A percentile compares a stretch with the other conserved stretches of the same genome.
Evolutionary conservation across 371 early-diverging fungal species (phyloP).

Genomic region (Circinella umbellata): DNA sequence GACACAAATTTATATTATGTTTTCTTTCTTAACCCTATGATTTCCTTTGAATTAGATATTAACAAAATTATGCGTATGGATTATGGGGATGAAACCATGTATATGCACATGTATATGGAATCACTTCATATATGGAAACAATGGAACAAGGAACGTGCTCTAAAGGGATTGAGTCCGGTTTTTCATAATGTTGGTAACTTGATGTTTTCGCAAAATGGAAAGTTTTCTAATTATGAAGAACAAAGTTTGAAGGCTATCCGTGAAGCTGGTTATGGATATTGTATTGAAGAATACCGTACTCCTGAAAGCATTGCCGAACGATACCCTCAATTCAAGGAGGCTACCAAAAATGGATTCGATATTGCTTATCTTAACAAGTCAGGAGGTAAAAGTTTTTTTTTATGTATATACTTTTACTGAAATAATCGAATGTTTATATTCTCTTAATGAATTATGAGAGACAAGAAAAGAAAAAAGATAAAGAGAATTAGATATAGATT

Average conservation of each 20-base stretch:
- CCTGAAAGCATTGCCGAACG: slow-evolving; percentile 31
- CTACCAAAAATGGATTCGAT: slow-evolving; percentile 33
- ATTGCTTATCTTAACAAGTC: slow-evolving; percentile 39
- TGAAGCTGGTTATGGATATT: slow-evolving; percentile 40
- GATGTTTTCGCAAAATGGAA: slow-evolving; percentile 31
- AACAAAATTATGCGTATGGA: slow-evolving; percentile 57
- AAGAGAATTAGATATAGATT: no score
- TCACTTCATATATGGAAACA: slow-evolving; percentile 51
- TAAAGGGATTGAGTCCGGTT: slow-evolving; percentile 26
- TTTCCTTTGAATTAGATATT: slow-evolving; percentile 36
- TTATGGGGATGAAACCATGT: slow-evolving; percentile 46
- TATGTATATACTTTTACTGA: no score
- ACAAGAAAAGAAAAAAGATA: no score
- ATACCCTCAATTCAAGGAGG: slow-evolving; percentile 38
- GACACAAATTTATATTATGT: no score
- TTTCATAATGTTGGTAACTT: slow-evolving; percentile 52
- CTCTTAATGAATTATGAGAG: no score
- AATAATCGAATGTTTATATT: neutral
- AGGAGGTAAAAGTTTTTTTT: slow-evolving; percentile 35
- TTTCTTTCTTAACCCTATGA: no score
- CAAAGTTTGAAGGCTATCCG: slow-evolving; percentile 37
- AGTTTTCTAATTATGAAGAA: slow-evolving; percentile 37
- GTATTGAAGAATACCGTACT: slow-evolving; percentile 32
- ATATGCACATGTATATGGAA: slow-evolving; percentile 44
- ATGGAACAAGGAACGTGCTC: slow-evolving; percentile 55